Percentiles rank a stretch among this genome's conserved stretches.
Evolutionary conservation across 2,329 filamentous ascomycete genomes (phyloP).

Genomic region (Mycosphaerelloides madeirae): DNA sequence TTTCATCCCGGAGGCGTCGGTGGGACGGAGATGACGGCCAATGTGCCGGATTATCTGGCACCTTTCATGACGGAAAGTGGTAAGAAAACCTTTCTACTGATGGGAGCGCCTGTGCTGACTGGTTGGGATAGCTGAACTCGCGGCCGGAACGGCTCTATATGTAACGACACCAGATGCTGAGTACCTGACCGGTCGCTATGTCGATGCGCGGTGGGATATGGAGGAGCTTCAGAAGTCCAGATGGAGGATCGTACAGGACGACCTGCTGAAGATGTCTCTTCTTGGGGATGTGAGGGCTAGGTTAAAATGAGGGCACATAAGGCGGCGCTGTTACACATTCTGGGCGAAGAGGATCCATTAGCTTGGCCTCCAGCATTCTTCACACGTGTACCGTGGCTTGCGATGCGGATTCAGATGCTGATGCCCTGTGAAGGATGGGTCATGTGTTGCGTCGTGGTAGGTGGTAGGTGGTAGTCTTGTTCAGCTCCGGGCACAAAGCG

Average conservation of each 20-base stretch:
- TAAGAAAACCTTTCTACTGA: constrained; percentile 7
- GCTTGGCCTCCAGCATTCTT: no score
- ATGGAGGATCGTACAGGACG: constrained; percentile 30
- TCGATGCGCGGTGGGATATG: constrained; percentile 38
- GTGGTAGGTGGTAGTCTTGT: no score
- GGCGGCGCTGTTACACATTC: no score
- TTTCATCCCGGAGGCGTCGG: constrained; percentile 44
- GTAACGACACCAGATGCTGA: constrained; percentile 30
- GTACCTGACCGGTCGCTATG: constrained; percentile 35
- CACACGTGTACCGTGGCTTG: no score
- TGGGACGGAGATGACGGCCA: constrained; percentile 39
- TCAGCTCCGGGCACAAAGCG: no score
- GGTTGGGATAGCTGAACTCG: constrained; percentile 28
- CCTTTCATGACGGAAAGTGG: constrained; percentile 1
- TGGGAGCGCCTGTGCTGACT: no score
- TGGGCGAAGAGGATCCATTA: no score
- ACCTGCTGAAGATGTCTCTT: constrained; percentile 29
- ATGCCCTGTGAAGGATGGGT: no score
- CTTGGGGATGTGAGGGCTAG: no score
- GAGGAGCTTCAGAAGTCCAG: constrained; percentile 29
- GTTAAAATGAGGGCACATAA: no score
- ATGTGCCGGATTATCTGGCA: constrained; percentile 30
- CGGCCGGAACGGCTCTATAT: constrained; percentile 30
- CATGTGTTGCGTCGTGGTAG: no score
- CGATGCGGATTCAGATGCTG: no score